These are phyloP conservation scores for Pseudogymnoascus sp. DNA, from an alignment of 2,329 filamentous ascomycete species.

Conservation along the genomic window DNA sequence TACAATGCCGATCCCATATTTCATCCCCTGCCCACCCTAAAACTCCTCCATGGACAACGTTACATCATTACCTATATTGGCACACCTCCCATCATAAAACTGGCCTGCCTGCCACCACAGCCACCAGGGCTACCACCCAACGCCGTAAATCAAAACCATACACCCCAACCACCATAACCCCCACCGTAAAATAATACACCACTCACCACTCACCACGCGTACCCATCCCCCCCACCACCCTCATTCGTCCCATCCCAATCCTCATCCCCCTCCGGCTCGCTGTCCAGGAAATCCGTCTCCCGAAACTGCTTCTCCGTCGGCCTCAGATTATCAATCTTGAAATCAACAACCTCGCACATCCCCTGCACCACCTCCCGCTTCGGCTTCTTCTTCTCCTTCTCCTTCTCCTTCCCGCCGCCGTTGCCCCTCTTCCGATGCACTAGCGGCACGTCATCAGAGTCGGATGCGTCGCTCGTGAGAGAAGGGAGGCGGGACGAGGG, in stretches of 20 bases:
- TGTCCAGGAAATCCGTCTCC: slow-evolving; percentile 64
- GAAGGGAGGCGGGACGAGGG: not conserved
- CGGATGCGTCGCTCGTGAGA: slow-evolving; percentile 9
- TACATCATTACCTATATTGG: not conserved
- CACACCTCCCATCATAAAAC: not conserved
- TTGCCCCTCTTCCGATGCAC: slow-evolving; percentile 13
- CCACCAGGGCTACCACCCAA: not conserved
- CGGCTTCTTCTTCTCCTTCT: slow-evolving; percentile 28
- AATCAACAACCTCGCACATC: slow-evolving; percentile 61
- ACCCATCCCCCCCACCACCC: not conserved
- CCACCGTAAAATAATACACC: not conserved
- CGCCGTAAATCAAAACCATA: not conserved
- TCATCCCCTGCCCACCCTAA: too few relatives aligned
- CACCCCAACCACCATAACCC: not conserved
- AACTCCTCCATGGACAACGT: not conserved
- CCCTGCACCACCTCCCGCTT: slow-evolving; percentile 49
- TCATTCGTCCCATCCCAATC: slow-evolving; percentile 37
- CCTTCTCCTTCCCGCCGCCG: slow-evolving; percentile 18
- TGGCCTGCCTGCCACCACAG: not conserved
- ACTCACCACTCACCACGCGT: slow-evolving; percentile 11
- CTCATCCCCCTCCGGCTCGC: slow-evolving; percentile 48
- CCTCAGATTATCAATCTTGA: slow-evolving; percentile 70
- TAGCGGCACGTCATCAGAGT: slow-evolving; percentile 14
- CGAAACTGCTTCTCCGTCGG: slow-evolving; percentile 59
- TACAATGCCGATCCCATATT: not conserved